Conservation (phyloP, 768 basidiomycete species). For the Tulasnella sp. region DNA sequence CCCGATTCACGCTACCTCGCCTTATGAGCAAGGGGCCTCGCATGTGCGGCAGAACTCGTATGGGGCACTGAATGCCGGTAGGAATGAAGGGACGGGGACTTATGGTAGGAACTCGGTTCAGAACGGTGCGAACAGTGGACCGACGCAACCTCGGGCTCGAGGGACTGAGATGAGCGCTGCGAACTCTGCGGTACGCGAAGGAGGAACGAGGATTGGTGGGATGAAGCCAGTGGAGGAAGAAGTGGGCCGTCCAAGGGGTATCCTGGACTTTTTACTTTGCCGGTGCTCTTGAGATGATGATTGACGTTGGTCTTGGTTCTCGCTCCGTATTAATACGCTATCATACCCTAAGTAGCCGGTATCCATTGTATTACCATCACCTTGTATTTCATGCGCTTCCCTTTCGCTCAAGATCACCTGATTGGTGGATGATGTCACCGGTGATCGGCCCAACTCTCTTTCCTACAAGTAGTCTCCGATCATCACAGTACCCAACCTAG, state of each 20-base stretch:
- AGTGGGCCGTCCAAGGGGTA: not conserved
- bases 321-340: too few species aligned
- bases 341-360: too few species aligned
- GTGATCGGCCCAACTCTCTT: too few species aligned
- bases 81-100: not conserved
- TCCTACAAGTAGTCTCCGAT: too few species aligned
- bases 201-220: constrained; percentile 1
- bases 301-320: too few species aligned
- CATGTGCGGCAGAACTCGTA: constrained; percentile 9
- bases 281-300: not conserved
- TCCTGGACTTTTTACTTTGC: not conserved
- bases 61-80: constrained; percentile 12
- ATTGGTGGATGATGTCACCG: too few species aligned
- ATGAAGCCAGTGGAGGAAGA: constrained; percentile 8
- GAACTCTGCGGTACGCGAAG: not conserved
- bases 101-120: constrained; percentile 5
- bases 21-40: not conserved
- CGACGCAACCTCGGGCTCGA: not conserved
- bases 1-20: constrained; percentile 4
- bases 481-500: too few species aligned
- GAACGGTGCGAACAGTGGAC: not conserved
- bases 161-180: constrained; percentile 1
- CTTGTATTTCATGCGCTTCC: too few species aligned
- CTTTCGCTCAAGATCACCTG: too few species aligned
- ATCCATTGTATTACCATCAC: too few species aligned